These are phyloP conservation scores for Fusarium sp. DNA, from an alignment of 2,329 filamentous ascomycete species.

Conservation along the genomic window DNA sequence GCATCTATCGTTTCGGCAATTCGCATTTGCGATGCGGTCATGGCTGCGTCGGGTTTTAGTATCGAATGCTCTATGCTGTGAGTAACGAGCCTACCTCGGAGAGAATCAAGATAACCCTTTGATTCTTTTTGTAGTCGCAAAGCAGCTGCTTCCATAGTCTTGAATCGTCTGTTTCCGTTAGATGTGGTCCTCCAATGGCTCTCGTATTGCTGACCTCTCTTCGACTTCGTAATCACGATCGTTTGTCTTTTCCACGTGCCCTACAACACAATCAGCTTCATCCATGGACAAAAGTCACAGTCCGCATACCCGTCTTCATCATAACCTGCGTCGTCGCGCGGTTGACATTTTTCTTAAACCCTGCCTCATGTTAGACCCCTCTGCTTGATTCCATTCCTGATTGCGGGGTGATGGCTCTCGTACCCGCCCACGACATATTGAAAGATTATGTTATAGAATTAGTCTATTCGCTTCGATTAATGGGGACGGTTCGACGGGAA, in stretches of 20 bases:
- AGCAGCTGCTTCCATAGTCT: slow-evolving; percentile 96
- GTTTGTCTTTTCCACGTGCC: slow-evolving; percentile 98
- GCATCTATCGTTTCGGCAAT: slow-evolving; percentile 99
- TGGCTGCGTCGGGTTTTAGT: slow-evolving; percentile 68
- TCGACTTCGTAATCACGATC: slow-evolving; percentile 99
- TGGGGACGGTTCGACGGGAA: slow-evolving; percentile 12
- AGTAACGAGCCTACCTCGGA: slow-evolving; percentile 72
- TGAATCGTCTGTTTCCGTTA: slow-evolving; percentile 77
- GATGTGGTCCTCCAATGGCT: slow-evolving; percentile 17
- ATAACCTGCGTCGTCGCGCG: slow-evolving; percentile 99
- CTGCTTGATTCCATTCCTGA: slow-evolving; percentile 15
- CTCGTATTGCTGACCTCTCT: slow-evolving; percentile 71
- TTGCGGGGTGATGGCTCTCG: slow-evolving; percentile 47
- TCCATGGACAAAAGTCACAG: not conserved
- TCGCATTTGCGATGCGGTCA: slow-evolving; percentile 99
- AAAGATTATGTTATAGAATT: slow-evolving; percentile 35
- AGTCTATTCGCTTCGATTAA: slow-evolving; percentile 16
- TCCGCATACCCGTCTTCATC: slow-evolving; percentile 90
- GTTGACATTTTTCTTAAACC: slow-evolving; percentile 90
- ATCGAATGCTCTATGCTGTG: not conserved
- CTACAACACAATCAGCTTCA: slow-evolving; percentile 54
- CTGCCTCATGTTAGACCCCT: slow-evolving; percentile 52
- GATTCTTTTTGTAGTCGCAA: slow-evolving; percentile 95
- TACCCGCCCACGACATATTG: slow-evolving; percentile 79
- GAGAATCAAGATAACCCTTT: slow-evolving; percentile 95